Evolutionary conservation across 108 stramenopile species (phyloP), one percentile per base, ranked within the genome.

Genomic region (Pseudonitzschia pungens): DNA sequence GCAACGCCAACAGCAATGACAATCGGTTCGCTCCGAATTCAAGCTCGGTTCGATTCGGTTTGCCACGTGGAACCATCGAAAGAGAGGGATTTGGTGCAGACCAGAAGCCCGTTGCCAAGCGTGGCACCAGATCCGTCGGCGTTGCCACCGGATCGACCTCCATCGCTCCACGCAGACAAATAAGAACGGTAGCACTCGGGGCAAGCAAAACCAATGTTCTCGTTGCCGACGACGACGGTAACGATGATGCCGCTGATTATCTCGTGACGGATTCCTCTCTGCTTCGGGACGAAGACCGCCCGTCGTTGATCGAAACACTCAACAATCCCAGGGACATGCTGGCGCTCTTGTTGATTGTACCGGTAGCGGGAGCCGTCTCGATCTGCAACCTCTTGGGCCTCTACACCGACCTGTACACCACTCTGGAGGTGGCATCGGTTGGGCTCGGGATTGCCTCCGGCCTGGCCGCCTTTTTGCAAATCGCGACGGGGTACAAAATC

Each of bases 231-330:
- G 54, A 26, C 54, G 36, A 42, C 36, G 36, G 15, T 14, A 41
- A 33, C 33, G 60, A 62, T n/a, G n/a, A n/a, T n/a, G n/a, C n/a
- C n/a, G n/a, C n/a, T n/a, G n/a, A n/a, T 42, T 62, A 62, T 62
- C 60, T 62, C n/a, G 60, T 62, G 11, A 31, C 29, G 16, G 60
- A 62, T n/a, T 62, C 60, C 7, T 12, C 40, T 9, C 32, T 40
- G 26, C 12, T 62, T 62, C 36, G 28, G 36, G 60, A 62, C 20
- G 60, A 62, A 62, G 60, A 62, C 36, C 60, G 60, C 36, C 60
- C 60, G 15, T 62, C 60, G 33, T 40, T 62, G n/a, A 0, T 62
- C 20, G 33, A 62, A 33, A n/a, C 60, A 12, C 11, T 62, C 9
- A 9, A 62, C 29, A 62, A 62, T 40, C 60, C 60, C 16, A 31